phyloP scores from a whole-genome alignment of 1,284 basidiomycete genomes.

The Cutaneotrichosporon dermatis region DNA sequence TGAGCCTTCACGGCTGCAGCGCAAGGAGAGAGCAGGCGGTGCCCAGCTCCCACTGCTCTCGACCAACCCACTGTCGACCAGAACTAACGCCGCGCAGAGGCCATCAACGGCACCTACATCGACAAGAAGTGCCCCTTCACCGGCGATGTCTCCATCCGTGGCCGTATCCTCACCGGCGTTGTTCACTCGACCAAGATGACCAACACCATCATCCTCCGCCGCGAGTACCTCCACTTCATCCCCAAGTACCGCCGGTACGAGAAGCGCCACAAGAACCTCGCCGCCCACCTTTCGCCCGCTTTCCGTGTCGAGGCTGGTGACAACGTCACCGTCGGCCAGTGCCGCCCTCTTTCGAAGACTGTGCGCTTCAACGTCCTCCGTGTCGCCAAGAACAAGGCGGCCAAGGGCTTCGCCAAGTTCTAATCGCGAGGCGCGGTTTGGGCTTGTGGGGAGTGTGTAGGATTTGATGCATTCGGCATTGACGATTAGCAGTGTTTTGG shows the following conservation, averaged over 20 bases:
- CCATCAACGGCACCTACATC: constrained; percentile 95
- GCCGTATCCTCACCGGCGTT: constrained; percentile 96
- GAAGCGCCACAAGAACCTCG: constrained; percentile 97
- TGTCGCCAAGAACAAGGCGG: constrained; percentile 80
- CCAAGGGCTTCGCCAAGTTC: constrained; percentile 93
- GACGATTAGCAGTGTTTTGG: background rate
- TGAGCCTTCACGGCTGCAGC: no score
- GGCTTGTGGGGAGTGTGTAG: constrained; percentile 15
- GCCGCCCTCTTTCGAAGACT: constrained; percentile 98
- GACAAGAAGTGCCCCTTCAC: constrained; percentile 99
- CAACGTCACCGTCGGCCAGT: constrained; percentile 95
- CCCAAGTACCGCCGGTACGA: constrained; percentile 99
- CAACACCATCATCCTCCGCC: constrained; percentile 95
- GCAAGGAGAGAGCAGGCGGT: no score
- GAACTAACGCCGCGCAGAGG: constrained; percentile 55
- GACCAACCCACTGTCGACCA: no score
- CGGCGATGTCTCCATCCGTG: constrained; percentile 93
- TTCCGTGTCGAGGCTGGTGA: constrained; percentile 96
- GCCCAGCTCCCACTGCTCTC: no score
- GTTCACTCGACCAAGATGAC: constrained; percentile 97
- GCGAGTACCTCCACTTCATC: constrained; percentile 96
- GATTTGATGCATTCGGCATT: constrained; percentile 22
- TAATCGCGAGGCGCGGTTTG: constrained; percentile 46
- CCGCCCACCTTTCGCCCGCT: constrained; percentile 93
- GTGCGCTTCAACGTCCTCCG: constrained; percentile 97